These are phyloP conservation scores for Haplographium delicatum DNA, from an alignment of 495 filamentous ascomycete genomes.

Conservation along the genomic window DNA sequence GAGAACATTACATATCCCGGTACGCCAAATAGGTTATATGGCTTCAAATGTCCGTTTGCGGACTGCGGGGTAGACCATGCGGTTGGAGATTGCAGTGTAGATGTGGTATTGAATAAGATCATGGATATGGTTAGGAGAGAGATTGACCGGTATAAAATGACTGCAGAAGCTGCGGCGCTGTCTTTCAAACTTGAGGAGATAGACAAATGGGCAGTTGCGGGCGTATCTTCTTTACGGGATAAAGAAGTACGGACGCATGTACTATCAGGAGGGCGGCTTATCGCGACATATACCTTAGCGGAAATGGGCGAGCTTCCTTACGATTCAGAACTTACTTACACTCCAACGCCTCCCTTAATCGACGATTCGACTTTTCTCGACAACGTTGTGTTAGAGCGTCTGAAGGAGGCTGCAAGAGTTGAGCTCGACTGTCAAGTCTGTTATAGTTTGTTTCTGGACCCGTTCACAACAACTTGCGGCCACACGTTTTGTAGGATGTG, in stretches of 20 bases:
- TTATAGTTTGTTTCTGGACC: constrained; percentile 71
- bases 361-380: constrained; percentile 44
- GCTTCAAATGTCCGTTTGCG: constrained; percentile 66
- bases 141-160: constrained; percentile 32
- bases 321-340: constrained; percentile 42
- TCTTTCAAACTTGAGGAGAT: constrained; percentile 36
- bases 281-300: constrained; percentile 54
- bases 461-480: constrained; percentile 78
- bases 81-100: constrained; percentile 64
- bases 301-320: constrained; percentile 48
- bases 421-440: constrained; percentile 89
- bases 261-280: constrained; percentile 49
- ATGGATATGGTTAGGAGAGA: constrained; percentile 48
- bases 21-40: constrained; percentile 54
- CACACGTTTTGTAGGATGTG: constrained; percentile 87
- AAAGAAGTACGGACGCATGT: constrained; percentile 28
- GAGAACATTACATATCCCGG: constrained; percentile 71
- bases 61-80: constrained; percentile 69
- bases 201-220: constrained; percentile 38
- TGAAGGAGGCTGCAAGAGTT: constrained; percentile 54
- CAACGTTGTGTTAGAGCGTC: constrained; percentile 40
- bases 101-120: constrained; percentile 68
- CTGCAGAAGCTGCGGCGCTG: constrained; percentile 18
- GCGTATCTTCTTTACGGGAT: constrained; percentile 31
- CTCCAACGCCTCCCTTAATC: constrained; percentile 29